Base-by-base conservation (phyloP, 2,329 filamentous ascomycete genomes). In the Apiospora phragmitis region DNA sequence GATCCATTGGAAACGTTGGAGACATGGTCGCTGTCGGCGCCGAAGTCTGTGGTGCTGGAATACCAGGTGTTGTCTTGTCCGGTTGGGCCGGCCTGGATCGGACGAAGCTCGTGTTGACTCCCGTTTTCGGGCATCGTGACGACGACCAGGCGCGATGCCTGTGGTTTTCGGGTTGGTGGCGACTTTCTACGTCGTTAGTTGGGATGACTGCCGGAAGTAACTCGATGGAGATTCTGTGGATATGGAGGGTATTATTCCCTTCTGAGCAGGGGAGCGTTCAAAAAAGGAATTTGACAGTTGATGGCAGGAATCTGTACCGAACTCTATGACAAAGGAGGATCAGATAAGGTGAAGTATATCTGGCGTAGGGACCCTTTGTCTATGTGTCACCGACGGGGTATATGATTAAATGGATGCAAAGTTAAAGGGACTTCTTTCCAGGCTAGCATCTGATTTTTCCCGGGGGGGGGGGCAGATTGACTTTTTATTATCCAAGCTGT, bases 291-390 rank as follows among this genome's bases (percentile, higher is more conserved):
- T 59, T 35, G 51, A 8, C 29, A 59, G 51, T 6, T 35, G 51
- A 35, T 59, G 16, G 16, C 21, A 35, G 11, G 51, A 35, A 59
- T 59, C 51, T 29, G 35, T 29, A 18, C 51, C 16, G 32, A 59
- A 59, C 51, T 32, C 51, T 35, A 32, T 59, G 26, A 35, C 16
- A 59, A 35, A 35, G 26, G 14, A 9, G 51, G 18, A 59, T 59
- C 18, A 59, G 51, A 59, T 29, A 59, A 59, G 51, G 29, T 59
- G 51, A 59, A 59, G 51, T 59, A 59, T 59, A 29, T 59, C 51
- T 35, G 29, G 51, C 21, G 7, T 11, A 59, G 35, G 14, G 51
- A 59, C 16, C 51, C 51, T 29, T 59, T 21, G 51, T 35, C 29
- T 21, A 59, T 6, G 18, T 59, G 8, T 59, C 29, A 35, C 29